Conservation (phyloP, 169 alveolate genomes). For the Amoebophrya sp. region DNA sequence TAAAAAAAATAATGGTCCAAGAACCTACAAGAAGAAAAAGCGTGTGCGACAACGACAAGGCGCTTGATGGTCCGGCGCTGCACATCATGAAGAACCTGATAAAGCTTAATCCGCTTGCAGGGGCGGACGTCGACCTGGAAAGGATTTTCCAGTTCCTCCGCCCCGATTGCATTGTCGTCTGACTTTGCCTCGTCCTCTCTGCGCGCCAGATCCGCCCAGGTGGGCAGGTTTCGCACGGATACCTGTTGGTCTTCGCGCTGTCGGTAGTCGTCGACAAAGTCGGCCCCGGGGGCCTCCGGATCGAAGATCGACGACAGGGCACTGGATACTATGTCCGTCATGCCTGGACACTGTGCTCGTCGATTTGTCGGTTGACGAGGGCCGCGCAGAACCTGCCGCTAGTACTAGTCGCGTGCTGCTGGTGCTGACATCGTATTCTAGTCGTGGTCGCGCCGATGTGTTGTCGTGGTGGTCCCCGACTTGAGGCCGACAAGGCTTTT, state of each 20-base stretch:
- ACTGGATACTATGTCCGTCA: background rate
- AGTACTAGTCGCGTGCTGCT: too few species aligned
- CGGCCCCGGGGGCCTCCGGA: background rate
- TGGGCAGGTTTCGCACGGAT: background rate
- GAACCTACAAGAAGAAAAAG: too few species aligned
- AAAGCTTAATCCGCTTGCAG: background rate
- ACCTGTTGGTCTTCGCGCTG: background rate
- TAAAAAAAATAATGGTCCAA: too few species aligned
- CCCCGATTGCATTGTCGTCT: background rate
- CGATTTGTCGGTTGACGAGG: too few species aligned
- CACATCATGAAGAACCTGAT: background rate
- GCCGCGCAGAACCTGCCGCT: too few species aligned
- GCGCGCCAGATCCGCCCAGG: background rate
- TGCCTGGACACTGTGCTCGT: too few species aligned
- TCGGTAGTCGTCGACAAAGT: slow-evolving; percentile 7
- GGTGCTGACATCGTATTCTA: too few species aligned
- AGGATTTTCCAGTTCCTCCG: background rate
- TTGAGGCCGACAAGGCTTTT: too few species aligned
- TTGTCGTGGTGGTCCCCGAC: too few species aligned
- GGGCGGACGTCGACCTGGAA: background rate
- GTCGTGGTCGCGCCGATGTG: too few species aligned
- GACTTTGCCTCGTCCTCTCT: background rate
- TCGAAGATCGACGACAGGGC: background rate
- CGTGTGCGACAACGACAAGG: too few species aligned
- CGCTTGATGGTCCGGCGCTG: too few species aligned